These are phyloP conservation scores for Ophiostoma sp. DNA, from an alignment of 2,329 filamentous ascomycete species.

Conservation along the genomic window DNA sequence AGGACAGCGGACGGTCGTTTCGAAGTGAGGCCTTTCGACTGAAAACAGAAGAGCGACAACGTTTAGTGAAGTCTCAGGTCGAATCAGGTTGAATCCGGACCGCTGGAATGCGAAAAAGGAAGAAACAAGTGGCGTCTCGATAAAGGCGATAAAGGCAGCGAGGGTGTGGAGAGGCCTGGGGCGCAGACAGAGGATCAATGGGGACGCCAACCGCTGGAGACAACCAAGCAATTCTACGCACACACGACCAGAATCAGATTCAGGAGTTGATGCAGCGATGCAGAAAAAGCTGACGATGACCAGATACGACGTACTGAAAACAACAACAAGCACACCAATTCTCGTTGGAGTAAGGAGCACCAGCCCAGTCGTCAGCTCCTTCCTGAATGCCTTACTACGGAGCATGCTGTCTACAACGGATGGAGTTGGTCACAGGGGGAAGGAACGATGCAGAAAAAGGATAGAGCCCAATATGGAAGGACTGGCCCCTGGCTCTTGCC, in stretches of 20 bases:
- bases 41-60: neutral
- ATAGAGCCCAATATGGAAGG: neutral
- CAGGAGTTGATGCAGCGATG: neutral
- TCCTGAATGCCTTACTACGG: neutral
- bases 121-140: constrained; percentile 5
- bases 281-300: neutral
- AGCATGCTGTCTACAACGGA: neutral
- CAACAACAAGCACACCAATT: neutral
- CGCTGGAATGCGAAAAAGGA: constrained; percentile 4
- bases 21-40: neutral
- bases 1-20: neutral
- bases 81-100: constrained; percentile 1
- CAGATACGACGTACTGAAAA: neutral
- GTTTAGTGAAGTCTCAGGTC: neutral
- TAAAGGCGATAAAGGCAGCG: constrained; percentile 7
- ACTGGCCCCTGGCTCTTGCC: constrained; percentile 12
- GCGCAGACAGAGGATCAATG: constrained; percentile 1
- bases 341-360: no score
- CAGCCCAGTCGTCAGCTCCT: neutral
- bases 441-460: constrained; percentile 1
- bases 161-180: constrained; percentile 12
- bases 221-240: neutral
- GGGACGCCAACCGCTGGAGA: neutral
- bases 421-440: neutral
- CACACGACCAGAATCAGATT: constrained; percentile 2